Evolutionary conservation across 192 early-diverging fungal species (phyloP), one percentile per base, ranked within the genome.

Genomic region (Rhizophagus clarus): DNA sequence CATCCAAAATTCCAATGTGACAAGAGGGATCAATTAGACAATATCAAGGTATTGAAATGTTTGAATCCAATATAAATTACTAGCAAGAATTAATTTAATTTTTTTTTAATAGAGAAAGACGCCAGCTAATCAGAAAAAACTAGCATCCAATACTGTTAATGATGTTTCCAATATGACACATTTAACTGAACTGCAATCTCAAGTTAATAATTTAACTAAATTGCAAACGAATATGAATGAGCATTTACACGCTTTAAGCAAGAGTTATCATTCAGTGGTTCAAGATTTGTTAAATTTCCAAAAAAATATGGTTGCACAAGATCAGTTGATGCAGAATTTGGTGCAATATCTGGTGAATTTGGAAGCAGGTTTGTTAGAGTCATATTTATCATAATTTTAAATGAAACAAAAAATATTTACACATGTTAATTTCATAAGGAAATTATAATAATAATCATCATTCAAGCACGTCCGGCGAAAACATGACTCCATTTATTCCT

Each of bases 1-100:
- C 91, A 93, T 81, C 92, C 92, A 63, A 82, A 90, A 69, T 92
- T 92, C 66, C 89, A 87, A 60, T 82, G 87, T 15, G 86, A 90
- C 63, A 88, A 87, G 61, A 83, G 85, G 79, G 87, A 90, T 80
- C 74, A 88, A 60, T 69, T 91, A 51, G 87, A 88, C 56, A 83
- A 88, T 37, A 90, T 91, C 62, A 88, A 86, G 66, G 86, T 87
- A 85, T 31, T 11, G 20, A 14, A 56, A 34, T 31, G 11, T 42
- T 79, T 51, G n/a, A 32, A 24, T 61, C 2, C 15, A 22, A 64
- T 49, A 61, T 10, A 64, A 72, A 32, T 66, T 66, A 34, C 20
- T 34, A 37, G 63, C 47, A 68, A 24, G 20, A 24, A 34, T 31
- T 51, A 68, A n/a, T 7, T 61, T 22, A 42, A 32, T 24, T 20